Evolutionary conservation across 768 basidiomycete species (phyloP), one percentile per base, ranked within the genome.

Genomic region (Trametes maxima): DNA sequence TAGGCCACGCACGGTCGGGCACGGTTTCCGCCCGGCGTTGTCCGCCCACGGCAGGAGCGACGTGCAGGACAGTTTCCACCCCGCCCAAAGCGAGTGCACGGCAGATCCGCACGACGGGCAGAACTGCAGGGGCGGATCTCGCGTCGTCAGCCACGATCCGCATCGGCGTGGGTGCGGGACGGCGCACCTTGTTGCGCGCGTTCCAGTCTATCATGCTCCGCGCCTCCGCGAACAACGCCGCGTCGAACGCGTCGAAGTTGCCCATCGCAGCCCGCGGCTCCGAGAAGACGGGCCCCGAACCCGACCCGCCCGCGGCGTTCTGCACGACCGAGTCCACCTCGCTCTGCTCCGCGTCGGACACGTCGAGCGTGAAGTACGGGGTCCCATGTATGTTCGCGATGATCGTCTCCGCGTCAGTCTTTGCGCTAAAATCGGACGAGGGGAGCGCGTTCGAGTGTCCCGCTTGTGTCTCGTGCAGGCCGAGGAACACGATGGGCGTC

Each of bases 201-300:
- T 97, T 98, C 96, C 96, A 99, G 70, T 98, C 96, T 2, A 90
- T 79, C 83, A 98, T 78, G 44, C 87, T 89, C 57, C 92, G 78
- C 1, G 89, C 92, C 57, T 82, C 80, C 0, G 92, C 91, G 69
- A 92, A 92, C 0, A 98, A 74, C 0, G 84, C 87, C 0, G 89
- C 92, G 35, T 85, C 84, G 68, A 90, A 87, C 2, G 67, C 68
- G 67, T 86, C 84, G 67, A 95, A 76, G 16, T 72, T 75, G 2
- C 77, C 76, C 73, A 85, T 82, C 43, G 86, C 78, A 2, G 78
- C 67, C 52, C 92, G 74, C 3, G 92, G 80, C 57, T 94, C 91
- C 17, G 78, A 74, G 78, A 91, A 96, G n/a, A 67, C 72, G 62
- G 87, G 56, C 17, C 69, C 68, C 59, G 71, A 69, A 13, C 78